phyloP scores from a whole-genome alignment of 495 filamentous ascomycete species.

The Daldinia decipiens region DNA sequence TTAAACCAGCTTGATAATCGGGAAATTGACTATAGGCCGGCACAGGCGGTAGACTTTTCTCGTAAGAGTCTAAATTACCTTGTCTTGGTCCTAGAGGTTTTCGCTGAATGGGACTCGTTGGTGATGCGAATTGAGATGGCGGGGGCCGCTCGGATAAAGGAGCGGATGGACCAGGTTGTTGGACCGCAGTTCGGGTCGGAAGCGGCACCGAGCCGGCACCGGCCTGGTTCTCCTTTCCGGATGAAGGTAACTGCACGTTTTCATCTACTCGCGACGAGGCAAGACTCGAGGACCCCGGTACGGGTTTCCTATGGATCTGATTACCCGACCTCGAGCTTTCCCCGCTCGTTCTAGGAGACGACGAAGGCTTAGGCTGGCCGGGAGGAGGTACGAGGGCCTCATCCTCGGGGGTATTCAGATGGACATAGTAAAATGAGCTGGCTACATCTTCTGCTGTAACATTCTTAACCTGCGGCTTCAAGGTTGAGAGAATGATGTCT shows the following conservation, averaged over 20 bases:
- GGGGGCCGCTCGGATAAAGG: slow-evolving; percentile 14
- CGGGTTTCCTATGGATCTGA: slow-evolving; percentile 57
- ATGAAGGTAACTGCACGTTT: slow-evolving; percentile 18
- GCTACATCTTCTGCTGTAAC: slow-evolving; percentile 88
- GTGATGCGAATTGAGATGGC: slow-evolving; percentile 21
- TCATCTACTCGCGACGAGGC: slow-evolving; percentile 32
- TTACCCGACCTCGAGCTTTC: slow-evolving; percentile 54
- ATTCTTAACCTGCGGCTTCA: slow-evolving; percentile 86
- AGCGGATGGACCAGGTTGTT: slow-evolving; percentile 7
- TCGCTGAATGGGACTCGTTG: slow-evolving; percentile 22
- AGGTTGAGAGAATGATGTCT: slow-evolving; percentile 95
- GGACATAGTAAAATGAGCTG: slow-evolving; percentile 89
- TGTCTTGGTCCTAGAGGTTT: slow-evolving; percentile 40
- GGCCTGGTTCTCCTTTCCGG: slow-evolving; percentile 44
- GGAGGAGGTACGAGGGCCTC: slow-evolving; percentile 60
- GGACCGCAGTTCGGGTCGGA: slow-evolving; percentile 26
- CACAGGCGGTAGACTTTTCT: slow-evolving; percentile 26
- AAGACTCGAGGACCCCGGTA: slow-evolving; percentile 47
- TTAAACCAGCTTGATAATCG: slow-evolving; percentile 19
- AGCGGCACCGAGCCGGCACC: slow-evolving; percentile 8
- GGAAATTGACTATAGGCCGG: slow-evolving; percentile 28
- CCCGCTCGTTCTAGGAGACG: slow-evolving; percentile 59
- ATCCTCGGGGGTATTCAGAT: slow-evolving; percentile 74
- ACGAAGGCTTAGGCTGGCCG: slow-evolving; percentile 49
- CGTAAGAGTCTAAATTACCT: slow-evolving; percentile 9